Evolutionary conservation across 805 yeast genomes (phyloP), one percentile per base, ranked within the genome.

Genomic region (Metschnikowia orientalis): DNA sequence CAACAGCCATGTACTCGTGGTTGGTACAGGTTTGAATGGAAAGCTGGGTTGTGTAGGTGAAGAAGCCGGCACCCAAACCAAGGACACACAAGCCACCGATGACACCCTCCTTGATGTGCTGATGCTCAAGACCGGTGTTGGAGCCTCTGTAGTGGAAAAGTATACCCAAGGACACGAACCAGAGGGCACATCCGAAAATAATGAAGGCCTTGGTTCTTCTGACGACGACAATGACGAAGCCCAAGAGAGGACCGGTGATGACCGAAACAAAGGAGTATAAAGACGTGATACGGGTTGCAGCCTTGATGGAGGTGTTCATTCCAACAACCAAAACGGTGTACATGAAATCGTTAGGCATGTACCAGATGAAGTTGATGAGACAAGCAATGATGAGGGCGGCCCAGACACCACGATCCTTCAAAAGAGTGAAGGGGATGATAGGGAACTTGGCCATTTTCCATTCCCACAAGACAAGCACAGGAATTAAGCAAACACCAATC

Each of bases 11-110:
- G 55, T 73, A 68, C 49, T 75, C 79, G 56, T 79, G 88, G 42
- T 63, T 69, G 21, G 75, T 69, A 36, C 73, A 63, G 0, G 84
- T 64, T 50, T 75, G 77, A 41, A 77, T 69, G 26, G 81, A 69
- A 5, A 75, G 76, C 50, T 77, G 82, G 8, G 77, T 66, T 4
- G 81, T 69, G 47, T 77, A 79, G 10, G 82, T 76, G 63, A 80
- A 77, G 54, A 81, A 73, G 11, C 85, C 85, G 26, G 84, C 84
- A 47, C 86, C 88, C 37, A 82, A 69, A 45, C 89, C 89, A 43
- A 79, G 56, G 12, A 81, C 50, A 50, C 79, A 72, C 43, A 75
- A 65, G 5, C 80, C 73, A 10, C 81, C 88, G 52, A 82, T 75
- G 35, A 81, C 64, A 44, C 87, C 88, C 27, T 64, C 46, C 34